These are phyloP conservation scores for Backusella parvicylindrica DNA, from an alignment of 192 early-diverging fungal genomes.

Conservation along the genomic window DNA sequence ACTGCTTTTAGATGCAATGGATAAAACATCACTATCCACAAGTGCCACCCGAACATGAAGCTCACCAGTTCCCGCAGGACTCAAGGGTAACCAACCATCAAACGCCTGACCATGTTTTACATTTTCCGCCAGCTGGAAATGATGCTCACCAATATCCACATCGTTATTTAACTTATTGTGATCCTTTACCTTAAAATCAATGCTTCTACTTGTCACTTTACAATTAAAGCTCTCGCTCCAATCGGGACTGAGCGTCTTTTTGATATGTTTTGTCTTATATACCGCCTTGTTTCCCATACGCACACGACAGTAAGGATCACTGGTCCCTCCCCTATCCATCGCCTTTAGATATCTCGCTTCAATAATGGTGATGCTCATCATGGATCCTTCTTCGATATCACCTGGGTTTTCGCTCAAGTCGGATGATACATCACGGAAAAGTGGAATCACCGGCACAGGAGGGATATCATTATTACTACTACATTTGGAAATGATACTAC, in stretches of 20 bases:
- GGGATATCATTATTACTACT: conserved; percentile 28
- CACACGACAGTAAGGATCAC: conserved; percentile 68
- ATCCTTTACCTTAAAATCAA: conserved; percentile 63
- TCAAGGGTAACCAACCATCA: conserved; percentile 36
- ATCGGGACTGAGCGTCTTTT: conserved; percentile 62
- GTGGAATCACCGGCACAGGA: neutral
- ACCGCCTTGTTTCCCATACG: conserved; percentile 56
- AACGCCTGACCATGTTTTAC: conserved; percentile 29
- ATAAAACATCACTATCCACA: neutral
- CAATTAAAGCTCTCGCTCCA: conserved; percentile 43
- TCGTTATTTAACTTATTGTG: conserved; percentile 61
- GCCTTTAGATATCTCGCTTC: conserved; percentile 44
- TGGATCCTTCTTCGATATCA: conserved; percentile 29
- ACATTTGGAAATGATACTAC: conserved; percentile 27
- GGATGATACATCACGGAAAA: neutral
- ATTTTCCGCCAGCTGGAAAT: conserved; percentile 49
- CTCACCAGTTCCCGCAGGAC: conserved; percentile 29
- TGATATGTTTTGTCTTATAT: conserved; percentile 63
- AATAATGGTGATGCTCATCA: conserved; percentile 37
- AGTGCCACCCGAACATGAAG: conserved; percentile 41
- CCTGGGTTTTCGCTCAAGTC: neutral
- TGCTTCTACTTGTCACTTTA: conserved; percentile 21
- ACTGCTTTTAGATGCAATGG: conserved; percentile 6
- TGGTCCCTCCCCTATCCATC: conserved; percentile 48
- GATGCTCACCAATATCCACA: conserved; percentile 62